Evolutionary conservation across 139 green algal species (phyloP).

Genomic region (Klebsormidium nitens): DNA sequence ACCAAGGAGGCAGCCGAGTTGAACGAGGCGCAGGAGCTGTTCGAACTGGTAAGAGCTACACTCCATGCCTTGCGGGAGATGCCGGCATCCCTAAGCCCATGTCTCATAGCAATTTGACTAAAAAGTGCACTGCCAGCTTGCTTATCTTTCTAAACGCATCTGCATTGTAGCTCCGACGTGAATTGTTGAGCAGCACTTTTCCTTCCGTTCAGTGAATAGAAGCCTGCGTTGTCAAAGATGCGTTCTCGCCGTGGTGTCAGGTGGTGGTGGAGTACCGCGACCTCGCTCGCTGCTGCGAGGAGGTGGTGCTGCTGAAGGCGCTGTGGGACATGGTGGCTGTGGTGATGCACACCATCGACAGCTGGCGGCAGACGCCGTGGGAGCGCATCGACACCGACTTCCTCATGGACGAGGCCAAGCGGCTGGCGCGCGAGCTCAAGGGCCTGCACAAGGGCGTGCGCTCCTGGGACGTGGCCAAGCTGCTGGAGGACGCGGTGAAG

Average conservation of each 20-base stretch:
- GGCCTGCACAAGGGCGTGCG: constrained; percentile 71
- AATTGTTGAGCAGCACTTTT: no score
- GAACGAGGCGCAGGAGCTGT: constrained; percentile 81
- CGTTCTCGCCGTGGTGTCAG: no score
- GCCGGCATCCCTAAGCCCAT: no score
- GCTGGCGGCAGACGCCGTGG: constrained; percentile 79
- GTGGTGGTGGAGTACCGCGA: constrained; percentile 69
- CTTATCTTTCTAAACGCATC: no score
- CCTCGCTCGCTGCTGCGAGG: constrained; percentile 74
- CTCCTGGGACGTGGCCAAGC: constrained; percentile 69
- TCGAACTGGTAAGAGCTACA: constrained; percentile 66
- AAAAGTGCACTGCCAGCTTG: no score
- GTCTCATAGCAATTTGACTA: no score
- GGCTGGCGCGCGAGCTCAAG: constrained; percentile 78
- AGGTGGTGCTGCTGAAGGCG: constrained; percentile 74
- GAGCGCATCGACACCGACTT: constrained; percentile 80
- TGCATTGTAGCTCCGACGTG: no score
- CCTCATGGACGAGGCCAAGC: constrained; percentile 78
- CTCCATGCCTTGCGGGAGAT: no score
- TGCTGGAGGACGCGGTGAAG: constrained; percentile 78
- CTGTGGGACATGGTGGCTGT: constrained; percentile 72
- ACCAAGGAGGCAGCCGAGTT: constrained; percentile 66
- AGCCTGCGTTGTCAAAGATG: no score
- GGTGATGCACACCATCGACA: constrained; percentile 75
- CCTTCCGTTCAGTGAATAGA: no score